Evolutionary conservation across 2,329 filamentous ascomycete species (phyloP), one percentile per base, ranked within the genome.

Genomic region (Nigrospora sphaerica): DNA sequence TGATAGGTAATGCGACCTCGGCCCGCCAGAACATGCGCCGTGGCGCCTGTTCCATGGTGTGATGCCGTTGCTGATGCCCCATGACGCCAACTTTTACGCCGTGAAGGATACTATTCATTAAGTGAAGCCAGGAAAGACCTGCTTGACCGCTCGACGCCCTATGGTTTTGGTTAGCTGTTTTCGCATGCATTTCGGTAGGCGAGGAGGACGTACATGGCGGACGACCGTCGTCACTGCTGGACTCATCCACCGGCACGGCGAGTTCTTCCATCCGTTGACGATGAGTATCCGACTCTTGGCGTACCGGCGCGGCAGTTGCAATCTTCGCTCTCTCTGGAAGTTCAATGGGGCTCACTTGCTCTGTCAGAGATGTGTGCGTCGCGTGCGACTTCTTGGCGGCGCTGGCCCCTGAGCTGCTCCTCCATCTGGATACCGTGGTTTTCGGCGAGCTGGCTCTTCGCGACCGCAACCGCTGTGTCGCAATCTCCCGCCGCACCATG

Each of bases 401-500:
- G 16, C 49, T 51, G 37, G 51, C 51, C 50, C 54, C 53, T 3
- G 54, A 57, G 2, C 33, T 6, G 9, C 34, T 38, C 34, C 34
- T 32, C 35, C 35, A 18, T 13, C 33, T 28, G 6, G 12, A 13
- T 9, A 14, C 2, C 36, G 34, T 44, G 11, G 28, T 16, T 17
- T 18, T 44, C 13, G 33, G 35, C 2, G 34, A 6, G 16, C 36
- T 31, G 6, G 34, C 11, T 12, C 23, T 44, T 14, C 42, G 33
- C 9, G 79, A 75, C 39, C 83, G 72, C 42, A 86, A 63, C 32
- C 75, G 72, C 28, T 85, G 71, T 12, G 89, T 70, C 19, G 85
- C 78, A 14, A 86, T 76, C 65, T 95, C 90, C 35, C 87, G 79
- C 17, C 87, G 82, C 6, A 95, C 90, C 86, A 95, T 95, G 14